A percentile compares a stretch with the other conserved stretches of the same genome.
Conservation (phyloP, 2,329 filamentous ascomycete genomes). For the Triangularia verruculosa region DNA sequence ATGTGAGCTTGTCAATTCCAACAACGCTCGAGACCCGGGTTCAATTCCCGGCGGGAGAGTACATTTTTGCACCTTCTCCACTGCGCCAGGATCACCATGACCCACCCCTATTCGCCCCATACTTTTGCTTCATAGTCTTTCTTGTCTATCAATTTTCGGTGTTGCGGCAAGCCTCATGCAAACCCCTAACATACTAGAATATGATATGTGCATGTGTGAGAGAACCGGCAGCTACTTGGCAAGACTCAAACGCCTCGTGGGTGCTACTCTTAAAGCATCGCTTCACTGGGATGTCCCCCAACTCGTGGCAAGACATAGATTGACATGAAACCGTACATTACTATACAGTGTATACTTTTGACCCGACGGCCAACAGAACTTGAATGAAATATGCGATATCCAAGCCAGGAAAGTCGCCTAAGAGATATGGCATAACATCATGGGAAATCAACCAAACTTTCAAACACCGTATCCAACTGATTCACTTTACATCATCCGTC, state of each 20-base stretch:
- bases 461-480: background rate
- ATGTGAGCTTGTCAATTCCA: slow-evolving; percentile 11
- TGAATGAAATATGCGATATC: background rate
- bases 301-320: background rate
- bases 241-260: background rate
- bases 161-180: too few species aligned
- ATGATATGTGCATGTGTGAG: too few species aligned
- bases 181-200: too few species aligned
- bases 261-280: background rate
- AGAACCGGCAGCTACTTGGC: too few species aligned
- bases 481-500: background rate
- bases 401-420: background rate
- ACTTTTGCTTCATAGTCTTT: too few species aligned
- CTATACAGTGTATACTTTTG: background rate
- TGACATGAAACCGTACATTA: background rate
- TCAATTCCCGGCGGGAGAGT: slow-evolving; percentile 13
- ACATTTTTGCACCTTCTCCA: background rate
- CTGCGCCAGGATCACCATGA: background rate
- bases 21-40: slow-evolving; percentile 12
- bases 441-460: background rate
- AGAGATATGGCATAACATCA: background rate
- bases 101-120: background rate
- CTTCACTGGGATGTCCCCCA: background rate
- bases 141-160: too few species aligned
- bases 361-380: background rate